These are phyloP conservation scores for Micractinium sp. DNA, from an alignment of 139 green algal species.

Conservation along the genomic window DNA sequence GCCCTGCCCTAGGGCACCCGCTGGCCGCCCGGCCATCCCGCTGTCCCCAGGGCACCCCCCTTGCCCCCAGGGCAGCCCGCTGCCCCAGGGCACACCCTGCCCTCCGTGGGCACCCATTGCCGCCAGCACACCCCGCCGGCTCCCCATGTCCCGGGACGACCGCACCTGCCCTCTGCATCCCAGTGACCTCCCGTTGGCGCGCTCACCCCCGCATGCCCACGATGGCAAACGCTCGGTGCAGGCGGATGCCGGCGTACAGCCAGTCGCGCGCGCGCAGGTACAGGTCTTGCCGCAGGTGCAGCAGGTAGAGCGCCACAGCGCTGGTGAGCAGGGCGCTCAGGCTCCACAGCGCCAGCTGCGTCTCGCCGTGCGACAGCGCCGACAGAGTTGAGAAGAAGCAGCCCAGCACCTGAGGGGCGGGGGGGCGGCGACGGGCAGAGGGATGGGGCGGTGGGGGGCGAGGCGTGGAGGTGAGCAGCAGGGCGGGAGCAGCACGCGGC, in stretches of 20 bases:
- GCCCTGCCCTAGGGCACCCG: no score
- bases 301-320: neutral
- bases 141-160: neutral
- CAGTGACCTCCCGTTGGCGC: neutral
- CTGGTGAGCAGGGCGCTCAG: neutral
- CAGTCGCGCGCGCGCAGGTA: neutral
- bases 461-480: no score
- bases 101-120: no score
- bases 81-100: no score
- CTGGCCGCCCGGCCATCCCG: no score
- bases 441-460: no score
- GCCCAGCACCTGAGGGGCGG: constrained; percentile 14
- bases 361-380: neutral
- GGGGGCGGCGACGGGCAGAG: no score
- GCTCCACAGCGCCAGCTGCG: neutral
- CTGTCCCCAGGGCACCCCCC: no score
- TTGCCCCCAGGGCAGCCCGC: no score
- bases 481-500: no score
- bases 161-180: neutral
- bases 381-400: neutral
- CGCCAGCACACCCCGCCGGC: no score
- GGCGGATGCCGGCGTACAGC: constrained; percentile 1
- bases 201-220: constrained; percentile 20
- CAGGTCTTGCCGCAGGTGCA: neutral
- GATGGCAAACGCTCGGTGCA: constrained; percentile 14